phyloP scores from a whole-genome alignment of 2,329 filamentous ascomycete species.

The Orbilia ellipsospora region DNA sequence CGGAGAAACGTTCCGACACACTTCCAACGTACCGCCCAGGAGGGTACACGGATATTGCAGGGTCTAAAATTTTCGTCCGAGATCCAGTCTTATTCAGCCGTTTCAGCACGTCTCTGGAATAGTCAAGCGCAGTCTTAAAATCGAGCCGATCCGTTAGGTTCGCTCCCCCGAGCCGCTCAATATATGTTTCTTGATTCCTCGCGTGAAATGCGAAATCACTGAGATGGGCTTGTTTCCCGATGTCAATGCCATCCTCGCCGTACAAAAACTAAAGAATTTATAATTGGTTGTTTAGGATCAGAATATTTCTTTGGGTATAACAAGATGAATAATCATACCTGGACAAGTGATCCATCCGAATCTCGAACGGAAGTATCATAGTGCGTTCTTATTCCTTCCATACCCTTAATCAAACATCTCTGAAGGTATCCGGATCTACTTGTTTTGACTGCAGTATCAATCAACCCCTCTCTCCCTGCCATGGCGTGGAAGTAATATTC shows the following conservation, averaged over 20 bases:
- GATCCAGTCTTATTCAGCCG: slow-evolving; percentile 78
- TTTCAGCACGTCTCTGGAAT: slow-evolving; percentile 71
- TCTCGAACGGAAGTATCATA: slow-evolving; percentile 96
- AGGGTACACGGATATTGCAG: slow-evolving; percentile 58
- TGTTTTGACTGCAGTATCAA: slow-evolving; percentile 98
- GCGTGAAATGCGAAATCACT: slow-evolving; percentile 90
- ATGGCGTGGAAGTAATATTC: slow-evolving; percentile 99
- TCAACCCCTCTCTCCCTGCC: slow-evolving; percentile 97
- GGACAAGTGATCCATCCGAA: slow-evolving; percentile 89
- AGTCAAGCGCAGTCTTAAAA: slow-evolving; percentile 72
- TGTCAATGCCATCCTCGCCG: slow-evolving; percentile 93
- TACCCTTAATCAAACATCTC: slow-evolving; percentile 96
- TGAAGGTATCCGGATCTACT: slow-evolving; percentile 96
- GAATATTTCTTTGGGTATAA: not conserved
- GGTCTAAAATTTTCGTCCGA: slow-evolving; percentile 11
- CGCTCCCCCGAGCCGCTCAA: slow-evolving; percentile 71
- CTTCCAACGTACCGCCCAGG: slow-evolving; percentile 58
- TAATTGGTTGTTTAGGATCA: not conserved
- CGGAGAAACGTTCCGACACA: slow-evolving; percentile 82
- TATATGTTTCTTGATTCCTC: slow-evolving; percentile 83
- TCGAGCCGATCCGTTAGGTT: slow-evolving; percentile 72
- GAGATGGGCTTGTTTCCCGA: slow-evolving; percentile 92
- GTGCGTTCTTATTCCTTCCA: slow-evolving; percentile 91
- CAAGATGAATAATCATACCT: slow-evolving; percentile 46
- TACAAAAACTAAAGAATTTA: slow-evolving; percentile 78